Conservation (phyloP, 2,329 filamentous ascomycete genomes). For the Penicillium occitanis region DNA sequence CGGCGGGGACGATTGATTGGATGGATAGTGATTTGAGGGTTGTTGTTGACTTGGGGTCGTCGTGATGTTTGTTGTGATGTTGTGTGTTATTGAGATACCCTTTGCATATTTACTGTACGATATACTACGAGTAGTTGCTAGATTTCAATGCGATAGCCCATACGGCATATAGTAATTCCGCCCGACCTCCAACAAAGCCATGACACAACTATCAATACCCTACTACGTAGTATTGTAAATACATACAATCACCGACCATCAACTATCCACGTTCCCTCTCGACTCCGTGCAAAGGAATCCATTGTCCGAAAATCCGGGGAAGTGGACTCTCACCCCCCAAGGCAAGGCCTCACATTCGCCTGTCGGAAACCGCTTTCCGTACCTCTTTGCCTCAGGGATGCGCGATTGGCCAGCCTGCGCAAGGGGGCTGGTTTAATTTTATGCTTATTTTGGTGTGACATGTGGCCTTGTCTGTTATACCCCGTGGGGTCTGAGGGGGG, state of each 20-base stretch:
- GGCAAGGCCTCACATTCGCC: neutral
- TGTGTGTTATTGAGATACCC: constrained; percentile 10
- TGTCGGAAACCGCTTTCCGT: constrained; percentile 20
- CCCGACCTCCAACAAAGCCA: neutral
- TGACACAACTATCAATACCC: neutral
- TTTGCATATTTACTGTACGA: neutral
- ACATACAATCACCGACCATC: too few relatives aligned
- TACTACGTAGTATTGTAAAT: neutral
- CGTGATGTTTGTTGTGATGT: neutral
- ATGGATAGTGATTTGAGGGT: constrained; percentile 49
- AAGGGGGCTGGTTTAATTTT: neutral
- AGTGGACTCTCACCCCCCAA: neutral
- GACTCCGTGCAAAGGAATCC: neutral
- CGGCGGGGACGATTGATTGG: constrained; percentile 47
- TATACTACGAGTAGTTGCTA: neutral
- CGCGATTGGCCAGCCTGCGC: neutral
- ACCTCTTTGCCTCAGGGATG: neutral
- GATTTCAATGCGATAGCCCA: neutral
- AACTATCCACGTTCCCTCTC: too few relatives aligned
- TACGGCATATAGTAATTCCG: neutral
- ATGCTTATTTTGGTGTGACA: constrained; percentile 8
- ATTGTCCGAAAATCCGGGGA: constrained; percentile 3
- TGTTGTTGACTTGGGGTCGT: constrained; percentile 39
- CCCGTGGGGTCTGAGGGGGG: constrained; percentile 1
- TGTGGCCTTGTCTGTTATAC: neutral